These are phyloP conservation scores for Oxyria digyna DNA, from an alignment of 148 eudicot genomes.

Conservation along the genomic window DNA sequence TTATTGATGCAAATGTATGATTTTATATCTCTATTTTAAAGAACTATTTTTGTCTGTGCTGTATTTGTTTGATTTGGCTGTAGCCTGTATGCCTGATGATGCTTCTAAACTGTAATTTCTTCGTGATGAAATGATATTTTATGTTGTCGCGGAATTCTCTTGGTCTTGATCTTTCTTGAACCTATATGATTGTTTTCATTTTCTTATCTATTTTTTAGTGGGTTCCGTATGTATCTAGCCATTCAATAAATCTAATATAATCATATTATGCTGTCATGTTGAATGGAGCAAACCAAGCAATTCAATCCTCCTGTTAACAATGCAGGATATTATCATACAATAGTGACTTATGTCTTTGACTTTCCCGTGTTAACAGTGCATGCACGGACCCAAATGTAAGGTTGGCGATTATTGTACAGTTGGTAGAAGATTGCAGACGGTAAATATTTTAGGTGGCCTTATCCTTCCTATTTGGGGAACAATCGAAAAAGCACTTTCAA, in stretches of 20 bases:
- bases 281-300: neutral
- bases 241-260: neutral
- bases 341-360: neutral
- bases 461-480: slow-evolving; percentile 93
- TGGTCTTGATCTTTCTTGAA: neutral
- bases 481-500: slow-evolving; percentile 78
- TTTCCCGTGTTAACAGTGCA: slow-evolving; percentile 46
- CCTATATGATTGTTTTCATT: neutral
- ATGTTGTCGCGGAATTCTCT: neutral
- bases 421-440: slow-evolving; percentile 90
- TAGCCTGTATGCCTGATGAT: neutral
- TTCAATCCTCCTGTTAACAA: neutral
- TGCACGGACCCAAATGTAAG: slow-evolving; percentile 98
- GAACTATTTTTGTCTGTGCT: neutral
- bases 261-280: neutral
- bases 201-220: neutral
- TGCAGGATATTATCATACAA: neutral
- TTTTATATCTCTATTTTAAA: neutral
- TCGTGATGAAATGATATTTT: neutral
- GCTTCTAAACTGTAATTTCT: neutral
- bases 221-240: neutral
- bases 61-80: neutral
- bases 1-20: neutral
- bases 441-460: slow-evolving; percentile 86
- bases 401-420: slow-evolving; percentile 72